These are phyloP conservation scores for Sphaerulina vaccinii DNA, from an alignment of 2,329 filamentous ascomycete genomes.

Conservation along the genomic window DNA sequence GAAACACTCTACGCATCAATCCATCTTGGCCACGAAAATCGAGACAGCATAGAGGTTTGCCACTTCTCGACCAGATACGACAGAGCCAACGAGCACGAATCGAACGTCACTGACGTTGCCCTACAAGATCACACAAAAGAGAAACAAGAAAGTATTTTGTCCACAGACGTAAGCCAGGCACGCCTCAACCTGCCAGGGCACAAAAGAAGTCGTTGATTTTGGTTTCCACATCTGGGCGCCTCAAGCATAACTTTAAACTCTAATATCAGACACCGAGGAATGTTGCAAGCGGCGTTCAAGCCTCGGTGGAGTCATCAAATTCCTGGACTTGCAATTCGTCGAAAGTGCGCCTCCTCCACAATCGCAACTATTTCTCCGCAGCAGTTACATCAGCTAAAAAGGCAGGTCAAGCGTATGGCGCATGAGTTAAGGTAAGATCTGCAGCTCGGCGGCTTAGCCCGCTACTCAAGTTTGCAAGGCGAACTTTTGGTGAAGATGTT, in stretches of 20 bases:
- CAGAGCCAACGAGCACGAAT: constrained; percentile 1
- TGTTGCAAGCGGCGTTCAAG: constrained; percentile 1
- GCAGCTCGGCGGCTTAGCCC: constrained; percentile 12
- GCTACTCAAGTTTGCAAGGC: not conserved
- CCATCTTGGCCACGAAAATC: not conserved
- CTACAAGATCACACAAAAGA: not conserved
- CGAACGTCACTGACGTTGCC: constrained; percentile 7
- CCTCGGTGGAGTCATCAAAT: constrained; percentile 3
- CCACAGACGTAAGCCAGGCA: constrained; percentile 5
- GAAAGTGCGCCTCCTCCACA: constrained; percentile 8
- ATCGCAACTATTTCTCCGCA: not conserved
- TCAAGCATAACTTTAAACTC: constrained; percentile 3
- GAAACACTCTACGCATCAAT: not conserved
- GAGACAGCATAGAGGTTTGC: not conserved
- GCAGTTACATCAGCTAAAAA: not conserved
- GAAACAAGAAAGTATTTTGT: not conserved
- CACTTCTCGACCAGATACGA: constrained; percentile 7
- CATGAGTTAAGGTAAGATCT: constrained; percentile 6
- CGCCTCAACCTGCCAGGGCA: constrained; percentile 3
- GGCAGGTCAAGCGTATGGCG: not conserved
- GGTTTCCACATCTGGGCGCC: constrained; percentile 5
- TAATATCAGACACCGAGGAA: constrained; percentile 5
- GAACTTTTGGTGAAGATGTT: not conserved
- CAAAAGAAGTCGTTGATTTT: not conserved
- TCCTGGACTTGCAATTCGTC: constrained; percentile 1